Conservation (phyloP, 306 rosid genomes). For the Acacia melanoxylon region DNA sequence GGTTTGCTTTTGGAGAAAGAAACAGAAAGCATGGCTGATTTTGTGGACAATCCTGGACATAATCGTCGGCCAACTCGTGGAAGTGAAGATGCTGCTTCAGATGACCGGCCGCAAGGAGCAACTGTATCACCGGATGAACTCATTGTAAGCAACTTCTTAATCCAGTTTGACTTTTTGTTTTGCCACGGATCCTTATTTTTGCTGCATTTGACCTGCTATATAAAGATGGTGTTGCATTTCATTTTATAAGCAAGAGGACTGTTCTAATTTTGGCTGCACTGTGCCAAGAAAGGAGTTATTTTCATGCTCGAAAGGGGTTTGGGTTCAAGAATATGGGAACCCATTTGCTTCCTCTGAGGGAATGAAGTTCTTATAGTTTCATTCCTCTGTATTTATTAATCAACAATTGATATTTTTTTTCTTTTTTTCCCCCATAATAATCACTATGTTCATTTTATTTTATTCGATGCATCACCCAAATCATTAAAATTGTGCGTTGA, state of each 20-base stretch:
- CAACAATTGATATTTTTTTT: neutral
- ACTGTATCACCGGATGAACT: constrained; percentile 89
- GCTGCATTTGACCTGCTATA: constrained; percentile 19
- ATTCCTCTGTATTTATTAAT: neutral
- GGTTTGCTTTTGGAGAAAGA: constrained; percentile 95
- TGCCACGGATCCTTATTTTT: neutral
- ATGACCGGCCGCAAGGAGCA: constrained; percentile 72
- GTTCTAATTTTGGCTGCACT: constrained; percentile 2
- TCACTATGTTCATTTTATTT: neutral
- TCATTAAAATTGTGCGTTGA: constrained; percentile 29
- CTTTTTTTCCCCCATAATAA: neutral
- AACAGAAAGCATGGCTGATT: constrained; percentile 72
- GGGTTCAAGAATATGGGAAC: neutral
- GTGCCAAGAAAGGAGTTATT: neutral
- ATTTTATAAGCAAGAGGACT: constrained; percentile 8
- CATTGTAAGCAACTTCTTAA: constrained; percentile 64
- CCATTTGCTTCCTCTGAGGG: neutral
- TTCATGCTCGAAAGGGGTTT: neutral
- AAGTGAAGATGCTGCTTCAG: constrained; percentile 84
- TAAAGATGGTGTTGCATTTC: neutral
- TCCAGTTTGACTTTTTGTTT: constrained; percentile 15
- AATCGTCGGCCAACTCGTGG: constrained; percentile 94
- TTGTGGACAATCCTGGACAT: constrained; percentile 84
- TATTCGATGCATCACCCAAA: neutral
- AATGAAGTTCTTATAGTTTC: neutral